These are phyloP conservation scores for Paramecium sexaurelia DNA, from an alignment of 73 alveolate species.

Conservation along the genomic window DNA sequence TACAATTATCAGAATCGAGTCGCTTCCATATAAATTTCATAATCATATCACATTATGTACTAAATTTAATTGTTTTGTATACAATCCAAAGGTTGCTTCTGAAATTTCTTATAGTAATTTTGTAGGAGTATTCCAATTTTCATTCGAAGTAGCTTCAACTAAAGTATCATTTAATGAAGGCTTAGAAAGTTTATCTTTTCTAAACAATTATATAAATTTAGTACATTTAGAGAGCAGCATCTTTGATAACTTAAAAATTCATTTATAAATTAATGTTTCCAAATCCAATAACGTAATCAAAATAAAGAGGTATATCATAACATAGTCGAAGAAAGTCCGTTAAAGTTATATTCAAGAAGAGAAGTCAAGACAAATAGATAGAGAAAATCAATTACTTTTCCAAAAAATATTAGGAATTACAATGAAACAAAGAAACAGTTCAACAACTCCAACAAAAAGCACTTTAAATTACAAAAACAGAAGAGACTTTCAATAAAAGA, in stretches of 20 bases:
- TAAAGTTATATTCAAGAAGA: not conserved
- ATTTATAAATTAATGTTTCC: not conserved
- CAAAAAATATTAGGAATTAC: not conserved
- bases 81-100: constrained; percentile 19
- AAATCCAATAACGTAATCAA: not conserved
- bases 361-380: not conserved
- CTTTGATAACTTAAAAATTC: not conserved
- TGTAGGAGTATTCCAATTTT: constrained; percentile 40
- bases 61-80: not conserved
- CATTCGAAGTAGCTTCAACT: constrained; percentile 40
- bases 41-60: not conserved
- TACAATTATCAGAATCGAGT: constrained; percentile 26
- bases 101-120: constrained; percentile 11
- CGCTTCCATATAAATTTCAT: constrained; percentile 59
- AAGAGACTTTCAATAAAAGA: not conserved
- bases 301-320: not conserved
- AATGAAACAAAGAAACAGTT: not conserved
- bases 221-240: not conserved
- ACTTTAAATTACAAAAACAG: not conserved
- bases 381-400: not conserved
- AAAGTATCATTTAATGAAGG: not conserved
- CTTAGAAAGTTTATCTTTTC: constrained; percentile 26
- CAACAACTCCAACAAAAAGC: not conserved
- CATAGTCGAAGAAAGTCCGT: not conserved
- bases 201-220: not conserved